phyloP scores from a whole-genome alignment of 1,284 basidiomycete species.

The Xerocomus cyaneibrunnescens region DNA sequence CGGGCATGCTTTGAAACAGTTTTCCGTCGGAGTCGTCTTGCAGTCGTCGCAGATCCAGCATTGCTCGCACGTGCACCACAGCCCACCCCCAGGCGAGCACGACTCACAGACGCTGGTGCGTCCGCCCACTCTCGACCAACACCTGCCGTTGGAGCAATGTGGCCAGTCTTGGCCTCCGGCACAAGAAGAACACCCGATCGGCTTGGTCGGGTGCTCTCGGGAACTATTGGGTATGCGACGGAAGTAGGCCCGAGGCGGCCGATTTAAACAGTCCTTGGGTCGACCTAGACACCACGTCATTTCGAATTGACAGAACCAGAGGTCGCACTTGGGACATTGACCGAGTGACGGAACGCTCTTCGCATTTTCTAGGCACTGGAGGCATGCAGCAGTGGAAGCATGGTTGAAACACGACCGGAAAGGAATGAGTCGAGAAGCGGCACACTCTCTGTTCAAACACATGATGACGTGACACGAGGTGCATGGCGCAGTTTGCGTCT shows the following conservation, averaged over 20 bases:
- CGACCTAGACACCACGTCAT: slow-evolving; percentile 27
- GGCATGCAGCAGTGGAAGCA: slow-evolving; percentile 7
- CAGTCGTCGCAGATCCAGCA: slow-evolving; percentile 28
- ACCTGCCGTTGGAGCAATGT: slow-evolving; percentile 16
- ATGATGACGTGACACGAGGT: slow-evolving; percentile 15
- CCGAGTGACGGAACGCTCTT: slow-evolving; percentile 18
- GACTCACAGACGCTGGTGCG: slow-evolving; percentile 14
- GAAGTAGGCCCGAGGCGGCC: neutral
- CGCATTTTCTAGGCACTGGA: slow-evolving; percentile 11
- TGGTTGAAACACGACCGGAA: slow-evolving; percentile 23
- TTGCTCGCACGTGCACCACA: slow-evolving; percentile 23
- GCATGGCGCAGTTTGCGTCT: slow-evolving; percentile 11
- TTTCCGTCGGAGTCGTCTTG: slow-evolving; percentile 3
- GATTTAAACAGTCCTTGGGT: slow-evolving; percentile 2
- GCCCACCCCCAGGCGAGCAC: slow-evolving; percentile 19
- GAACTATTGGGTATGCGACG: neutral
- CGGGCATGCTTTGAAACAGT: slow-evolving; percentile 15
- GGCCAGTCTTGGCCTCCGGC: slow-evolving; percentile 5
- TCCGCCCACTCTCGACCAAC: slow-evolving; percentile 19
- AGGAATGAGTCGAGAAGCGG: slow-evolving; percentile 14
- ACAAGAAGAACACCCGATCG: slow-evolving; percentile 18
- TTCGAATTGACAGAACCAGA: slow-evolving; percentile 26
- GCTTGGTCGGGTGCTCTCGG: slow-evolving; percentile 16
- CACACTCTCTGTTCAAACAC: slow-evolving; percentile 20
- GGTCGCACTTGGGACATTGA: slow-evolving; percentile 21